Conservation (phyloP, 2,329 filamentous ascomycete species). For the Gnomoniopsis sp. region DNA sequence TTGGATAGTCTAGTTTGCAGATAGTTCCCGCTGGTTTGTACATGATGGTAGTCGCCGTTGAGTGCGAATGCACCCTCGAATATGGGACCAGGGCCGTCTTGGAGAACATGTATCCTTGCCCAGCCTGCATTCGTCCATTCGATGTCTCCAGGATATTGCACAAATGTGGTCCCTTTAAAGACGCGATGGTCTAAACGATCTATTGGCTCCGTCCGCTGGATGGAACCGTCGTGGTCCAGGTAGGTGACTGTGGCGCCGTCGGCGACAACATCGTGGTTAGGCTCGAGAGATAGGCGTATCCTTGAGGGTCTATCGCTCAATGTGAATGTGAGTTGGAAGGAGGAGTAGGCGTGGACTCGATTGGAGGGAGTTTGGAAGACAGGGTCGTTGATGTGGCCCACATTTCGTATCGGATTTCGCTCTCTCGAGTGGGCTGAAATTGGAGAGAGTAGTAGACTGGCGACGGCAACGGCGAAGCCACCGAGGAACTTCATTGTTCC, state of each 20-base stretch:
- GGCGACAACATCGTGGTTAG: conserved; percentile 85
- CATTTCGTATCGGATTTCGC: conserved; percentile 72
- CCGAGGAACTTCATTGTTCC: conserved; percentile 14
- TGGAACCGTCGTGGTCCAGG: conserved; percentile 66
- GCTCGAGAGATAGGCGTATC: conserved; percentile 77
- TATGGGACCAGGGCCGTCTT: conserved; percentile 73
- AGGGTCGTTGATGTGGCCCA: conserved; percentile 71
- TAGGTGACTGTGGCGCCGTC: conserved; percentile 72
- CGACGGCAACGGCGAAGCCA: conserved; percentile 10
- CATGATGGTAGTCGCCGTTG: conserved; percentile 78
- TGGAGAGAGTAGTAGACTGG: conserved; percentile 22
- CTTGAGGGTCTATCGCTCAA: conserved; percentile 64
- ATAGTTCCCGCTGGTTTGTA: conserved; percentile 75
- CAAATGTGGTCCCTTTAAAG: conserved; percentile 76
- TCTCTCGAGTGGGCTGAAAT: conserved; percentile 64
- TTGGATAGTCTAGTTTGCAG: conserved; percentile 64
- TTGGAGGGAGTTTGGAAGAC: conserved; percentile 64
- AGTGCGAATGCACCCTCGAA: conserved; percentile 90
- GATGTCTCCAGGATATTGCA: conserved; percentile 54
- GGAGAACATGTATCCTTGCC: conserved; percentile 75
- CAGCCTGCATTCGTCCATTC: conserved; percentile 82
- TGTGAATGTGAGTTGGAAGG: conserved; percentile 81
- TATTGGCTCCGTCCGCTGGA: conserved; percentile 65
- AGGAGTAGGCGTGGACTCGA: conserved; percentile 73
- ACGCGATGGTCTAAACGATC: conserved; percentile 73